Conservation (phyloP, 495 filamentous ascomycete species). For the Talaromyces adpressus region DNA sequence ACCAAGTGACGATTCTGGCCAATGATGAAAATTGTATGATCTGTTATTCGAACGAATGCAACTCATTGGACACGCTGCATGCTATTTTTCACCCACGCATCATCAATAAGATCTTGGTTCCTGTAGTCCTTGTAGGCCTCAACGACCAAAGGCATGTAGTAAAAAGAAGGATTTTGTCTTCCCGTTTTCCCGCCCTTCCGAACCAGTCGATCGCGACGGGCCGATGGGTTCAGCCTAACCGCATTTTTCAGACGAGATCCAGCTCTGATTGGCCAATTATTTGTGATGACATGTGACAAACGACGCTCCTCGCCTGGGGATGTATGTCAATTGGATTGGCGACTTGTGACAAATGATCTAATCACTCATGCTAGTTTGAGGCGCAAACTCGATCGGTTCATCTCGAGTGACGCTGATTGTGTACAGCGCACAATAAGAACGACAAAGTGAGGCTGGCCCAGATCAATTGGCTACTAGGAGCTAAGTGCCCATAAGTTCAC, state of each 20-base stretch:
- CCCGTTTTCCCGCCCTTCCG: constrained; percentile 8
- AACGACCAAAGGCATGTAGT: not conserved
- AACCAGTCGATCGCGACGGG: constrained; percentile 8
- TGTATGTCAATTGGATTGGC: not conserved
- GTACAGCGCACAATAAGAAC: not conserved
- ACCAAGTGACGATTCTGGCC: not conserved
- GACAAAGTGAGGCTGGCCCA: not conserved
- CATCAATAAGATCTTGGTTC: not conserved
- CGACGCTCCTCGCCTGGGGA: too few species aligned
- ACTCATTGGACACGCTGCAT: not conserved
- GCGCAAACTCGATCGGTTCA: not conserved
- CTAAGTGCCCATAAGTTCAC: not conserved
- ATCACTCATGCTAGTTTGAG: not conserved
- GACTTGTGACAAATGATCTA: not conserved
- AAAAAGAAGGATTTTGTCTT: constrained; percentile 1
- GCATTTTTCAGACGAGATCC: not conserved
- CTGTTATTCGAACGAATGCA: not conserved
- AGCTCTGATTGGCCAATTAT: not conserved
- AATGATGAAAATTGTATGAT: not conserved
- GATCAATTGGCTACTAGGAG: not conserved
- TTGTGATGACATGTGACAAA: constrained; percentile 3
- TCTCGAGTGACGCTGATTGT: not conserved
- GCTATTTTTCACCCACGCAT: not conserved
- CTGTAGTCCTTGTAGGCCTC: not conserved
- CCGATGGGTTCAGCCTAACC: constrained; percentile 3